These are phyloP conservation scores for Phoma sp. DNA, from an alignment of 2,329 filamentous ascomycete genomes.

Conservation along the genomic window DNA sequence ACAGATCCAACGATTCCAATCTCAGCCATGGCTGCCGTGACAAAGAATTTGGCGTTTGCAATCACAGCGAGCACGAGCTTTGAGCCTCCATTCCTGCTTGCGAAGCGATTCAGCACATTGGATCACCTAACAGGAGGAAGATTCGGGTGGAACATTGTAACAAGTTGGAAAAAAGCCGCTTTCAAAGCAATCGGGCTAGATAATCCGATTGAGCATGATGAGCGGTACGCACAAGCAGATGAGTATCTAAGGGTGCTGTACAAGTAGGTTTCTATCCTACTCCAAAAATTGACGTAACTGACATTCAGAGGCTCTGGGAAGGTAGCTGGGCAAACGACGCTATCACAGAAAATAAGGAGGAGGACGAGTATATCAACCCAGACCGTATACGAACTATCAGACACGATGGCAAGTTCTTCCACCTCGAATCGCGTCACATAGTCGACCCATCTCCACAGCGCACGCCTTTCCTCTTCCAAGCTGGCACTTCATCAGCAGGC, in stretches of 20 bases:
- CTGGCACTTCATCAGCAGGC: constrained; percentile 64
- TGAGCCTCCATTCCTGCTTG: constrained; percentile 66
- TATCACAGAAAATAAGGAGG: constrained; percentile 58
- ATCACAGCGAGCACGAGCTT: constrained; percentile 69
- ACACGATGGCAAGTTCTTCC: constrained; percentile 63
- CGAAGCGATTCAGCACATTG: constrained; percentile 66
- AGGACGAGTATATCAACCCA: constrained; percentile 64
- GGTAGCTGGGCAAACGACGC: constrained; percentile 63
- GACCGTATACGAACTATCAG: constrained; percentile 65
- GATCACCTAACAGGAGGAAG: constrained; percentile 67
- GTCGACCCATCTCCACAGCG: constrained; percentile 50
- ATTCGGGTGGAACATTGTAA: constrained; percentile 72
- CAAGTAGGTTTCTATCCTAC: constrained; percentile 52
- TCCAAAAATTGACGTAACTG: neutral
- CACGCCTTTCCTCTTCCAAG: constrained; percentile 55
- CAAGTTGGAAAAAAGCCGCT: constrained; percentile 66
- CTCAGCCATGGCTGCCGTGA: constrained; percentile 70
- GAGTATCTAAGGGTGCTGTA: constrained; percentile 72
- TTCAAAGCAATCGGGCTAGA: constrained; percentile 68
- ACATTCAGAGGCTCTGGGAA: constrained; percentile 56
- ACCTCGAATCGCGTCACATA: constrained; percentile 54
- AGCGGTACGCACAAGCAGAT: constrained; percentile 70
- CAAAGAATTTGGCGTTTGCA: constrained; percentile 67
- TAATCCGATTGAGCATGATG: constrained; percentile 64
- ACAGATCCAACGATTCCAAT: constrained; percentile 66